Evolutionary conservation across 2,329 filamentous ascomycete genomes (phyloP).

Genomic region (Penicillium sclerotigenum): DNA sequence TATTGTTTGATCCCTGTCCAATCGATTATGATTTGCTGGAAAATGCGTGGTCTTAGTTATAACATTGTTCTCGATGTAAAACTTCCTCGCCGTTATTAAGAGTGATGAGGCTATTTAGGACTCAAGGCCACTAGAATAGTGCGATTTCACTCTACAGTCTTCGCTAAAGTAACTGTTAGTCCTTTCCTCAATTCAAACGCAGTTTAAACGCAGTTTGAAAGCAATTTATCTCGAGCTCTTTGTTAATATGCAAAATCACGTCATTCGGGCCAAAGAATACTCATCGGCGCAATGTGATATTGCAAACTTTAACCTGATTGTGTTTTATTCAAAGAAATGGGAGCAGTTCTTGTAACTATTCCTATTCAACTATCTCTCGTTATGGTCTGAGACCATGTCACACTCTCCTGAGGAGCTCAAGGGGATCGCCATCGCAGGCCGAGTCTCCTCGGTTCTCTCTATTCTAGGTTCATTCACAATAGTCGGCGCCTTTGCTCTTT

Average conservation of each 20-base stretch:
- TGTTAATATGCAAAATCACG: constrained; percentile 7
- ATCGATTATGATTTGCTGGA: not conserved
- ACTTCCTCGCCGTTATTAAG: not conserved
- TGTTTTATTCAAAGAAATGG: not conserved
- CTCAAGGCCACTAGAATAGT: not conserved
- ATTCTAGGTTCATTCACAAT: constrained; percentile 36
- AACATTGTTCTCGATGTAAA: not conserved
- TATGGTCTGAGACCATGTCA: constrained; percentile 14
- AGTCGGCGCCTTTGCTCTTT: constrained; percentile 31
- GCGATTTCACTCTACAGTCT: not conserved
- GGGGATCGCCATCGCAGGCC: constrained; percentile 30
- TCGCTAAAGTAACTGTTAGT: not conserved
- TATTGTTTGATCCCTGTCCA: not conserved
- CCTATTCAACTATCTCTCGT: too few species aligned
- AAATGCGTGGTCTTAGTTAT: not conserved
- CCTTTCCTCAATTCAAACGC: too few species aligned
- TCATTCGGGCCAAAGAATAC: constrained; percentile 9
- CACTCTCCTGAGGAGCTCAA: constrained; percentile 27
- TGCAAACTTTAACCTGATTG: not conserved
- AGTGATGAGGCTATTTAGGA: not conserved
- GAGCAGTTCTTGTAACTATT: not conserved
- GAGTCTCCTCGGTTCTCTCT: constrained; percentile 33
- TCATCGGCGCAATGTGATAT: constrained; percentile 7
- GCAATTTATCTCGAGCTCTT: not conserved
- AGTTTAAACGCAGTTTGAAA: too few species aligned